Base-by-base conservation (phyloP, 306 rosid genomes). In the Abrus pulchellus region DNA sequence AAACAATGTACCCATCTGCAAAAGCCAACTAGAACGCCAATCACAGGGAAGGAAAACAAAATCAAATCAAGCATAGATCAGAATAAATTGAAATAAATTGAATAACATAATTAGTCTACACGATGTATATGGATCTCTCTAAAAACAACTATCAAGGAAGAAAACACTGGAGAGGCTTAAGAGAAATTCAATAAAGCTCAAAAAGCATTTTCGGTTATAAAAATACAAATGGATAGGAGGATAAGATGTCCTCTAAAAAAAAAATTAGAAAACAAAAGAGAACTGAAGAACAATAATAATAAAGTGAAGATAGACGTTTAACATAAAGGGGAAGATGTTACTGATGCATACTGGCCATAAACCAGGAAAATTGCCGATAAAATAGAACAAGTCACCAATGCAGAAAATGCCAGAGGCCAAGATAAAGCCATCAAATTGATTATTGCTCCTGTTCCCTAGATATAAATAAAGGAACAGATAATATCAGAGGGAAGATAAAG, bases 341-440 rank as follows among this genome's bases (percentile, higher is more conserved):
- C 68, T 68, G 65, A 80, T 70, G 84, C 94, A 71, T 87, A 90
- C 97, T 68, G 81, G 78, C 90, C 87, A 90, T 88, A 90, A 77
- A 90, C 77, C 47, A 90, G 69, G 84, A 93, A 93, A 68, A 84
- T 84, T 77, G 84, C 83, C 64, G 93, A 91, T 65, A 91, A 78
- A 53, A 83, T 56, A 65, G 81, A 82, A 77, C 97, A 91, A 74
- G 88, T 89, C 82, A 86, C 86, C 90, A 93, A 74, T 65, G 93
- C 79, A 56, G 97, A 93, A 60, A 89, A 69, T 79, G 96, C 90
- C 34, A 93, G 89, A 74, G 97, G 97, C 96, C 97, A 88, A 83
- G 97, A 91, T 68, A 93, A 76, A 67, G 74, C 83, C 90, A 91
- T 78, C 87, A 93, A 85, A 84, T 91, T 89, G 63, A 87, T 74